phyloP scores from a whole-genome alignment of 768 basidiomycete genomes.

The Termitomyces eurrhizus region DNA sequence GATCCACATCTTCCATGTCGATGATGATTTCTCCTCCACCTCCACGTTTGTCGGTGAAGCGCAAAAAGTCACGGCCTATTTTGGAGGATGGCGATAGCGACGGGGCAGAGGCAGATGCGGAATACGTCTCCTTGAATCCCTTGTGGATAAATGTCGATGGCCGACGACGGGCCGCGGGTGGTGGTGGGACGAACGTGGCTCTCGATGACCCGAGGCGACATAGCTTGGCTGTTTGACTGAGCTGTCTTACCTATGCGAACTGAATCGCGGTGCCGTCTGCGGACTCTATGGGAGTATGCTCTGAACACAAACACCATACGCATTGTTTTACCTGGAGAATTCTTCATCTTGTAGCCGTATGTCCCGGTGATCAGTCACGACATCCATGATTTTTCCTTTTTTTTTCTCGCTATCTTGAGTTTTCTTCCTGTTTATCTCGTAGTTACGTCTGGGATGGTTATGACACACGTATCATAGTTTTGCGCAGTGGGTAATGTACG shows the following conservation, averaged over 20 bases:
- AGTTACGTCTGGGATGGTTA: constrained; percentile 10
- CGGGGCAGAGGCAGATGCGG: constrained; percentile 69
- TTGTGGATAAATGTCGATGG: constrained; percentile 56
- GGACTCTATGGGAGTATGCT: constrained; percentile 8
- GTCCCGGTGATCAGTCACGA: background rate
- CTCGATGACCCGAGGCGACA: constrained; percentile 58
- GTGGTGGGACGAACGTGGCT: constrained; percentile 23
- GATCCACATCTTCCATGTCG: constrained; percentile 30
- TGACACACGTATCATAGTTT: constrained; percentile 9
- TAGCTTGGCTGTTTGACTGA: constrained; percentile 56
- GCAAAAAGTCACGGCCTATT: constrained; percentile 50
- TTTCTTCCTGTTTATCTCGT: constrained; percentile 6
- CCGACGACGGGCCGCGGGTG: constrained; percentile 41
- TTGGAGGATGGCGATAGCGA: constrained; percentile 59
- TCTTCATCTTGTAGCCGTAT: background rate
- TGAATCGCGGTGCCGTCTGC: background rate
- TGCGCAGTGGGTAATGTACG: constrained; percentile 6
- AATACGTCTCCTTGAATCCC: constrained; percentile 33
- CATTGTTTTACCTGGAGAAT: background rate
- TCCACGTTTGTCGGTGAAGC: constrained; percentile 31
- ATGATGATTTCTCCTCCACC: constrained; percentile 32
- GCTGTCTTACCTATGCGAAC: background rate
- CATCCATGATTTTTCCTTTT: background rate
- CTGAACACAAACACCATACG: background rate
- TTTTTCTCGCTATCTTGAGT: background rate